Percentiles rank a stretch among this genome's conserved stretches.
Evolutionary conservation across 306 rosid species (phyloP).

Genomic region (Pyrus communis): DNA sequence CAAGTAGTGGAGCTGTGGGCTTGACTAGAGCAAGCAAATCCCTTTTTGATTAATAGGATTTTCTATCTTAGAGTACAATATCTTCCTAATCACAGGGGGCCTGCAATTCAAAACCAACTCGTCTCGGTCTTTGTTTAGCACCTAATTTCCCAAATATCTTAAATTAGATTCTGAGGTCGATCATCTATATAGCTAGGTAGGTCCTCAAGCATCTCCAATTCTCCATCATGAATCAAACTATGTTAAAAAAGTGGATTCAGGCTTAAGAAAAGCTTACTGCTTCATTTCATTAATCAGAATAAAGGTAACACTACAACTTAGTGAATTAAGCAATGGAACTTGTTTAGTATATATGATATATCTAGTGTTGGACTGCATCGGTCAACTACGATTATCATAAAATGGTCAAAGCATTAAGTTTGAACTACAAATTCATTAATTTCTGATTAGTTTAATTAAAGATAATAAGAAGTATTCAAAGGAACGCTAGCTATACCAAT

Average conservation of each 20-base stretch:
- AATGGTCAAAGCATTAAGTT: conserved; percentile 6
- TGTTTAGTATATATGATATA: background rate
- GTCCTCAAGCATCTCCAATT: background rate
- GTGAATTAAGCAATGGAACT: background rate
- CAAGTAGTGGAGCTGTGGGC: conserved; percentile 17
- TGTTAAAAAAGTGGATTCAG: background rate
- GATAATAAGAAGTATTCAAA: background rate
- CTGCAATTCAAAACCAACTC: background rate
- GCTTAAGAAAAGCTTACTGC: background rate
- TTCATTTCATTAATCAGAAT: background rate
- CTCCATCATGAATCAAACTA: background rate
- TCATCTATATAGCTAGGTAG: background rate
- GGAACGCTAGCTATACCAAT: background rate
- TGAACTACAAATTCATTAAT: background rate
- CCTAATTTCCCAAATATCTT: background rate
- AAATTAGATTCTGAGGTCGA: background rate
- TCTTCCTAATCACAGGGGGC: background rate
- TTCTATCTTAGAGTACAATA: conserved; percentile 21
- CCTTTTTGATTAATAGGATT: conserved; percentile 22
- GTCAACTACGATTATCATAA: background rate
- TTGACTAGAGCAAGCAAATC: conserved; percentile 1
- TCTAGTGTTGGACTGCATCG: background rate
- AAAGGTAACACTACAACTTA: background rate
- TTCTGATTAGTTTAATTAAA: background rate
- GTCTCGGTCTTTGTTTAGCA: background rate